Conservation (phyloP, 257 asterid genomes). For the Thymus quinquecostatus region DNA sequence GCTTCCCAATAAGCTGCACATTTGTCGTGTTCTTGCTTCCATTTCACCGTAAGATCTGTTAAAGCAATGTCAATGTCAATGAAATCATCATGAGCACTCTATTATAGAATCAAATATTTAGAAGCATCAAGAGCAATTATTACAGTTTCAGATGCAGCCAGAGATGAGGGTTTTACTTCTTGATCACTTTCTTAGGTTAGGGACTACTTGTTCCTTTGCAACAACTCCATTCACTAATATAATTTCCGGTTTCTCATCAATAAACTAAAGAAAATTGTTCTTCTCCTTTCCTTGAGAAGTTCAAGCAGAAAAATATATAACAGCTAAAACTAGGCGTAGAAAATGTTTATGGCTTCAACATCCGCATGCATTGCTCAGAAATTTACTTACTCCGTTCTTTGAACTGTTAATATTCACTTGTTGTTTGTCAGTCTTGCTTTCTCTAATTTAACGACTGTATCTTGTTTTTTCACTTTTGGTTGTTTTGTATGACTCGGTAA, state of each 20-base stretch:
- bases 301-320: background rate
- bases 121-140: too few species aligned
- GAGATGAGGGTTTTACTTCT: background rate
- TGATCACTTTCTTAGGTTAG: background rate
- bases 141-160: background rate
- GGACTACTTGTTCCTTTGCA: background rate
- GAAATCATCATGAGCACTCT: too few species aligned
- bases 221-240: background rate
- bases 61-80: too few species aligned
- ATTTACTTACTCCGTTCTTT: background rate
- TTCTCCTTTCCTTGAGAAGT: background rate
- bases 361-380: background rate
- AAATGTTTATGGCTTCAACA: background rate
- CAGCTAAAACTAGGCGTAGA: background rate
- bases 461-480: constrained; percentile 20
- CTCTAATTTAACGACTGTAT: background rate
- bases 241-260: background rate
- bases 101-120: too few species aligned
- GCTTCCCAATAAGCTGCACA: background rate
- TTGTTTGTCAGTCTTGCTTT: background rate
- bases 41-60: too few species aligned
- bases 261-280: background rate
- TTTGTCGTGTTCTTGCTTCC: too few species aligned
- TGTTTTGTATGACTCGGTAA: constrained; percentile 11
- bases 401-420: background rate